These are phyloP conservation scores for Solanum chiquidenum DNA, from an alignment of 257 asterid species.

Conservation along the genomic window DNA sequence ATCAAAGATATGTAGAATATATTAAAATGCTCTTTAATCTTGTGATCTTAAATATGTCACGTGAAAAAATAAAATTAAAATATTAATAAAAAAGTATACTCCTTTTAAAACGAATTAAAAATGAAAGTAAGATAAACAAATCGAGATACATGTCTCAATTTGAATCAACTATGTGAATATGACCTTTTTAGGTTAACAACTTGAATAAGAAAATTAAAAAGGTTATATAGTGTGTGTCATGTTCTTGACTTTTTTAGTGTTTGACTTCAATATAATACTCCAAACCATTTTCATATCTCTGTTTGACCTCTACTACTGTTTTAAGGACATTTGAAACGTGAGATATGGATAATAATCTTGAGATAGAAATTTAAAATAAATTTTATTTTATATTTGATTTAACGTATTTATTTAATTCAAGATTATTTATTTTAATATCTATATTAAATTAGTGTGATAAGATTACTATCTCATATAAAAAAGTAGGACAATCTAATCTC, in stretches of 20 bases:
- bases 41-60: background rate
- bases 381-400: no score
- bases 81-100: rapidly evolving
- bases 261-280: background rate
- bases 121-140: background rate
- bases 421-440: no score
- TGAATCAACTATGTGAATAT: background rate
- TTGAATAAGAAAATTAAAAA: background rate
- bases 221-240: background rate
- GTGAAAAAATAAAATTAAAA: background rate
- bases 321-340: background rate
- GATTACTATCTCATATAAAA: no score
- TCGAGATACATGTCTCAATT: background rate
- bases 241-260: background rate
- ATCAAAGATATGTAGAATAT: background rate
- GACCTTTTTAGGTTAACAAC: background rate
- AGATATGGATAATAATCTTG: no score
- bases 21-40: background rate
- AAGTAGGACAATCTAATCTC: no score
- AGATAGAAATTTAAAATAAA: no score
- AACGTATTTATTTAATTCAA: rapidly evolving
- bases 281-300: background rate
- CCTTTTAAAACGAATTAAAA: background rate
- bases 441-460: no score
- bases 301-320: background rate